Evolutionary conservation across 495 filamentous ascomycete species (phyloP).

Genomic region (Platismatia glauca): DNA sequence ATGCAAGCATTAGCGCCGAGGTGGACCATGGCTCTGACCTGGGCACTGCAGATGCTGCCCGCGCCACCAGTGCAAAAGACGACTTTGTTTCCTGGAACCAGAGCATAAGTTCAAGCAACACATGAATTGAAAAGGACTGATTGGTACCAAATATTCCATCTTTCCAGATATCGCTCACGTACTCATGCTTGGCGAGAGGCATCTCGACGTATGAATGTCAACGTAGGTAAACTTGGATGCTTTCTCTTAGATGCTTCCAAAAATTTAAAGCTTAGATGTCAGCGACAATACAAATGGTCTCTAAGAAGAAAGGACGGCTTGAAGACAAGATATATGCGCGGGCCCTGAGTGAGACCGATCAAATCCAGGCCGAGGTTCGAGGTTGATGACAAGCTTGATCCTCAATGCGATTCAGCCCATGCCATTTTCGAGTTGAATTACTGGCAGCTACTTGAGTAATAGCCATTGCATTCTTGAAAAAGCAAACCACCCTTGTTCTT

Average conservation of each 20-base stretch:
- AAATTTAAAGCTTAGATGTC: neutral
- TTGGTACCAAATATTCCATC: conserved; percentile 69
- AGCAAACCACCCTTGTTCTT: neutral
- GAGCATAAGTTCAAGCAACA: neutral
- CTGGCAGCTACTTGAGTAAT: neutral
- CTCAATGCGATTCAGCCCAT: neutral
- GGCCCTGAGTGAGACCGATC: neutral
- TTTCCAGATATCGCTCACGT: conserved; percentile 72
- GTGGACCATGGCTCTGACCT: conserved; percentile 81
- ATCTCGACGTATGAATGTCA: conserved; percentile 32
- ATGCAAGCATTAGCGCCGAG: conserved; percentile 93
- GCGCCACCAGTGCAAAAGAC: conserved; percentile 94
- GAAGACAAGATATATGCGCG: neutral
- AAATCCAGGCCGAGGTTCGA: neutral
- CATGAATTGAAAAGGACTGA: neutral
- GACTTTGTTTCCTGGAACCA: conserved; percentile 63
- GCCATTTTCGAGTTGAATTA: no score
- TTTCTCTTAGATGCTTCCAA: neutral
- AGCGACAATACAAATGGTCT: neutral
- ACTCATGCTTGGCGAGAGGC: conserved; percentile 62
- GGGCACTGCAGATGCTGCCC: conserved; percentile 86
- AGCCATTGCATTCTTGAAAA: neutral
- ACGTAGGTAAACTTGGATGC: no score
- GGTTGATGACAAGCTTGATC: neutral
- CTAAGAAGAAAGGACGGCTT: neutral